Conservation (phyloP, 495 filamentous ascomycete genomes). For the Penicillium odoratum region DNA sequence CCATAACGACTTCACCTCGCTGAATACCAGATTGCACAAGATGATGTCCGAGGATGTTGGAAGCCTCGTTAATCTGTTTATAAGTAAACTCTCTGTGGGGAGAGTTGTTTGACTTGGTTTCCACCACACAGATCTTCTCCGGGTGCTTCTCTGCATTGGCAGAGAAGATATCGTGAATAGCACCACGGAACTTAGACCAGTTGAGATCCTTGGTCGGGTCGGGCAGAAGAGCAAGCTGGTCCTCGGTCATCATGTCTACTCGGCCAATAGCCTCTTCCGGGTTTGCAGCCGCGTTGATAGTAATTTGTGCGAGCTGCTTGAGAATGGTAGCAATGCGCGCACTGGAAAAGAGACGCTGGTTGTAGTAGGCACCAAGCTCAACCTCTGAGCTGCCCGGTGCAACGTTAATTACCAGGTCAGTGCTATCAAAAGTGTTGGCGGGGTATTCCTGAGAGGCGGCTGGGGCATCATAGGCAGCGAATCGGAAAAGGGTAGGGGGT, state of each 20-base stretch:
- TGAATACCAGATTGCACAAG: constrained; percentile 70
- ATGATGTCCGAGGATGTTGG: constrained; percentile 78
- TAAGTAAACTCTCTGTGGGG: constrained; percentile 78
- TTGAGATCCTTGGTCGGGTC: constrained; percentile 76
- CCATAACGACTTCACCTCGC: constrained; percentile 89
- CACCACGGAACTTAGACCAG: constrained; percentile 77
- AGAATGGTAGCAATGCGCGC: constrained; percentile 47
- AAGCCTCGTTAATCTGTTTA: constrained; percentile 80
- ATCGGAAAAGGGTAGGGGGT: constrained; percentile 46
- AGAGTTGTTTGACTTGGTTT: constrained; percentile 65
- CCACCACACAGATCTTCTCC: constrained; percentile 76
- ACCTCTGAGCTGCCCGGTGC: constrained; percentile 32
- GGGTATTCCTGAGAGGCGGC: constrained; percentile 47
- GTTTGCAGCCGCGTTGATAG: constrained; percentile 42
- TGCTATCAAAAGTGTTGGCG: constrained; percentile 47
- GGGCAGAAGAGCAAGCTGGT: constrained; percentile 54
- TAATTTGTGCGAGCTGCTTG: constrained; percentile 45
- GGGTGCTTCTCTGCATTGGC: constrained; percentile 73
- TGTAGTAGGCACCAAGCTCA: constrained; percentile 50
- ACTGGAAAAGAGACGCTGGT: constrained; percentile 52
- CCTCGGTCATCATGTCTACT: constrained; percentile 49
- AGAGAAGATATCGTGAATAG: constrained; percentile 79
- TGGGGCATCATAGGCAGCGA: constrained; percentile 51
- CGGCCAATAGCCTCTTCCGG: constrained; percentile 47
- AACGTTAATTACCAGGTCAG: constrained; percentile 50